phyloP scores from a whole-genome alignment of 495 filamentous ascomycete genomes.

The Penicillium antarcticum region DNA sequence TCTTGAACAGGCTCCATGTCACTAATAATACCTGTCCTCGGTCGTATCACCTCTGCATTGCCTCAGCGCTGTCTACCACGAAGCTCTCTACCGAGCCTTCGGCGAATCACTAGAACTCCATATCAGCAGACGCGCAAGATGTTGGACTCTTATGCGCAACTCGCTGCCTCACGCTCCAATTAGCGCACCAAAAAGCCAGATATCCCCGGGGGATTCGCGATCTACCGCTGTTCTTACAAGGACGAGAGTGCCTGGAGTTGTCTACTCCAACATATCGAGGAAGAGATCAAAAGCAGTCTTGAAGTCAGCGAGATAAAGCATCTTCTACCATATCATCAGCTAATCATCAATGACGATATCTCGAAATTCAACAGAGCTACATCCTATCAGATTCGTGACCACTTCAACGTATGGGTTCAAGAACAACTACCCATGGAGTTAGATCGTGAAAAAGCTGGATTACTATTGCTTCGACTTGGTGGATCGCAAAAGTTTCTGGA shows the following conservation, averaged over 20 bases:
- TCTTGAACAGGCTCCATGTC: not conserved
- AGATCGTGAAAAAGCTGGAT: constrained; percentile 1
- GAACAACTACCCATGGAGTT: not conserved
- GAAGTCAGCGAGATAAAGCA: not conserved
- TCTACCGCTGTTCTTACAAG: not conserved
- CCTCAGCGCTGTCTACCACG: not conserved
- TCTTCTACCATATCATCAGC: not conserved
- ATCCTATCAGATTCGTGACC: not conserved
- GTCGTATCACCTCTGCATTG: not conserved
- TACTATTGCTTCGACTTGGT: not conserved
- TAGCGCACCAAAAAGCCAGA: not conserved
- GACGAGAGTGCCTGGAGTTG: not conserved
- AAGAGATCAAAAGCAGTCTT: not conserved
- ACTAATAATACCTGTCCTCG: not conserved
- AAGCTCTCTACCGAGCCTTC: not conserved
- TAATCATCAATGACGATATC: not conserved
- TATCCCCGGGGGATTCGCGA: not conserved
- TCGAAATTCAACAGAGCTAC: not conserved
- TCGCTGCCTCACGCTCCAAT: not conserved
- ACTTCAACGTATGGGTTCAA: not conserved
- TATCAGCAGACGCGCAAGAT: not conserved
- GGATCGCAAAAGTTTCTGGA: not conserved
- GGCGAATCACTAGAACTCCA: not conserved
- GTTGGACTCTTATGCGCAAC: not conserved
- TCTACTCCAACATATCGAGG: not conserved